Percentiles rank a stretch among this genome's conserved stretches.
phyloP scores from a whole-genome alignment of 495 filamentous ascomycete genomes.

The Xylaria grammica region DNA sequence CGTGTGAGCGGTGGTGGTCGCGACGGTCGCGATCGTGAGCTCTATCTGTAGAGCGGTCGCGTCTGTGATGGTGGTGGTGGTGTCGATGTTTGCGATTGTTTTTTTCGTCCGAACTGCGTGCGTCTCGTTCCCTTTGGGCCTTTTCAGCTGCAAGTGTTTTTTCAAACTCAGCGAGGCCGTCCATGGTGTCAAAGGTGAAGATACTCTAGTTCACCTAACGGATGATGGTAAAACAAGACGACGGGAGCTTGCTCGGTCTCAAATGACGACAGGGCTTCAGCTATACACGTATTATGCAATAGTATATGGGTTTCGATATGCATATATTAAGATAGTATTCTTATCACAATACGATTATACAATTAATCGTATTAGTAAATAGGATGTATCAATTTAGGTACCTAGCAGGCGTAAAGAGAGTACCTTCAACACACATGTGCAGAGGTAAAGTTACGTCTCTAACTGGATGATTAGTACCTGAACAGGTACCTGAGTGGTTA shows the following conservation, averaged over 20 bases:
- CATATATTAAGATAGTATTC: too few species aligned
- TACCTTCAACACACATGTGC: too few species aligned
- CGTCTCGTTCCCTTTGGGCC: conserved; percentile 48
- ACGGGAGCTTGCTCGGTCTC: background rate
- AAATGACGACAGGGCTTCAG: conserved; percentile 12
- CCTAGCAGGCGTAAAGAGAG: too few species aligned
- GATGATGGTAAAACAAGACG: background rate
- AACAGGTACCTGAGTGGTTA: too few species aligned
- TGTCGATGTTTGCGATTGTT: conserved; percentile 51
- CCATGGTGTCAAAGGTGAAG: conserved; percentile 38
- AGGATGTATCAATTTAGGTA: too few species aligned
- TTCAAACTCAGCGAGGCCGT: conserved; percentile 60
- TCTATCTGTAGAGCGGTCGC: conserved; percentile 49
- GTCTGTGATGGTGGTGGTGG: conserved; percentile 46
- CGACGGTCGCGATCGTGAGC: conserved; percentile 38
- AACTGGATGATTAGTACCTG: too few species aligned
- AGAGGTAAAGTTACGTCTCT: too few species aligned
- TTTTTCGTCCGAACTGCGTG: conserved; percentile 43
- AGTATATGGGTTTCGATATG: conserved; percentile 3
- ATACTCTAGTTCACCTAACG: background rate
- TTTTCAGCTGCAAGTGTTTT: conserved; percentile 59
- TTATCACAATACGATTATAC: too few species aligned
- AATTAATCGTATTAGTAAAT: too few species aligned
- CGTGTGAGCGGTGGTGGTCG: conserved; percentile 34
- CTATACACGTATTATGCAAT: background rate